Evolutionary conservation across 768 basidiomycete species (phyloP).

Genomic region (Lepiota subincarnata): DNA sequence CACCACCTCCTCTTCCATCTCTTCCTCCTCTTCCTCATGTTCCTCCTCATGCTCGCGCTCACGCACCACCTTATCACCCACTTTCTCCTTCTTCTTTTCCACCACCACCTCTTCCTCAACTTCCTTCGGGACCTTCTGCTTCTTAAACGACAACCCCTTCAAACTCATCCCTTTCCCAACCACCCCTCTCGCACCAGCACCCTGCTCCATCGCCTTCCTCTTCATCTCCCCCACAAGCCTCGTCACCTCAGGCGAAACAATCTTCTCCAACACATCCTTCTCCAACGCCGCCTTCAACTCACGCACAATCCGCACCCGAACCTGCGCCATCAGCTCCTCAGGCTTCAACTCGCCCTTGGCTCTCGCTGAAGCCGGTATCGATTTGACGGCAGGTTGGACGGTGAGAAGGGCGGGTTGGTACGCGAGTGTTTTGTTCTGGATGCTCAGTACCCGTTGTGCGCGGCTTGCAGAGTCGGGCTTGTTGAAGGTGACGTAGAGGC

Average conservation of each 20-base stretch:
- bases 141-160: constrained; percentile 45
- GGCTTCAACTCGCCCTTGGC: constrained; percentile 35
- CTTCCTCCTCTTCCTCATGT: constrained; percentile 23
- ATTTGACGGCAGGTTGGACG: constrained; percentile 36
- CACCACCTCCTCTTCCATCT: constrained; percentile 30
- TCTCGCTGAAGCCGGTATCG: constrained; percentile 24
- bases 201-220: constrained; percentile 24
- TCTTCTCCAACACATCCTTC: constrained; percentile 61
- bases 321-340: constrained; percentile 47
- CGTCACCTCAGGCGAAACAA: constrained; percentile 52
- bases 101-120: constrained; percentile 35
- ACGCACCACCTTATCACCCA: constrained; percentile 34
- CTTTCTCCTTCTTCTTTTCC: constrained; percentile 37
- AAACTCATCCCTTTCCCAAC: constrained; percentile 32
- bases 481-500: constrained; percentile 81
- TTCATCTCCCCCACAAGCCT: constrained; percentile 52
- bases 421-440: constrained; percentile 24
- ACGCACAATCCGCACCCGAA: constrained; percentile 49
- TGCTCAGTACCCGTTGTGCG: constrained; percentile 60
- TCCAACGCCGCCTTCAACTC: constrained; percentile 55
- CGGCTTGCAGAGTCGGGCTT: constrained; percentile 58
- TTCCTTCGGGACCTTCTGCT: constrained; percentile 36
- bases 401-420: constrained; percentile 57
- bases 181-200: constrained; percentile 14
- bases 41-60: constrained; percentile 23